Evolutionary conservation across 805 yeast species (phyloP).

Genomic region (Zygosaccharomyces siamensis): DNA sequence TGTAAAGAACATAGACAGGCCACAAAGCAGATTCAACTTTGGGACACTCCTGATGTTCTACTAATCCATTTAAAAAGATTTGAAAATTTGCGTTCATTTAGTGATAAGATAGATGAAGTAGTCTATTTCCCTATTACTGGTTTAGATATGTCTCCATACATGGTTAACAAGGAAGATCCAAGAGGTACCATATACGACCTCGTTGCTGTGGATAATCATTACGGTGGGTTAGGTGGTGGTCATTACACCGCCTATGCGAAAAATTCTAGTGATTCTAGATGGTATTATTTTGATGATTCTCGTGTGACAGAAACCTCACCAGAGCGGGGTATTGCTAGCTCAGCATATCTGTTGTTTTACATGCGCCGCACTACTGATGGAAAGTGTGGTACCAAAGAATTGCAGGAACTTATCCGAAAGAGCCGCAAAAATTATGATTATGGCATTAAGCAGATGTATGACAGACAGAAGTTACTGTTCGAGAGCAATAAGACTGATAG

Average conservation of each 20-base stretch:
- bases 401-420: constrained; percentile 39
- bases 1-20: constrained; percentile 91
- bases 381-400: constrained; percentile 46
- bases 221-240: constrained; percentile 95
- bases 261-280: constrained; percentile 66
- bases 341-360: constrained; percentile 86
- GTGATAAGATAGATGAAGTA: constrained; percentile 82
- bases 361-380: constrained; percentile 42
- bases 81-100: constrained; percentile 73
- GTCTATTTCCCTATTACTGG: constrained; percentile 86
- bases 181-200: constrained; percentile 62
- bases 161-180: constrained; percentile 36
- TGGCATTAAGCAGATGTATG: constrained; percentile 19
- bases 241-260: constrained; percentile 90
- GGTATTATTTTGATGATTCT: constrained; percentile 92
- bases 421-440: constrained; percentile 38
- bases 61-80: constrained; percentile 88
- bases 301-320: constrained; percentile 61
- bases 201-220: constrained; percentile 91
- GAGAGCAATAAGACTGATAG: constrained; percentile 23
- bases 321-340: constrained; percentile 56
- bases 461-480: constrained; percentile 27
- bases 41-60: constrained; percentile 91
- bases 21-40: constrained; percentile 80
- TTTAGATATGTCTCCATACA: constrained; percentile 62